Base-by-base conservation (phyloP, 2,329 filamentous ascomycete species). In the Chaetomiaceae sp. region DNA sequence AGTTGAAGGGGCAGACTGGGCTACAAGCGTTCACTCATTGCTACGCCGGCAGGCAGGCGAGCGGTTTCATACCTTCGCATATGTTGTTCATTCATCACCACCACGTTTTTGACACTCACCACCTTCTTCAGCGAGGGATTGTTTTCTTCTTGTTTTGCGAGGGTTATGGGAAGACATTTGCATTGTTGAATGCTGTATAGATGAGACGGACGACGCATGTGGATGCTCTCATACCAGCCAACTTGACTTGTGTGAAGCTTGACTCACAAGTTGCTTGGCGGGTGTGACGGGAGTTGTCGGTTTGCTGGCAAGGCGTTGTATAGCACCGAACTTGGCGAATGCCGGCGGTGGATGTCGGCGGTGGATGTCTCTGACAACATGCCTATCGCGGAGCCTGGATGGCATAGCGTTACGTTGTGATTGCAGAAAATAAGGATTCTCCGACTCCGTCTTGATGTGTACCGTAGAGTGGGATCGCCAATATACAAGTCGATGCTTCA, bases 181-280 rank as follows among this genome's bases (percentile, higher is more conserved):
- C 39, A 17, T 38, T 42, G 40, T 24, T 37, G 43, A 42, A 40
- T 46, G 48, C 33, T 14, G 29, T 18, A 46, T 50, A 47, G 48
- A 46, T 43, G 38, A 43, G 42, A 22, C 12, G 42, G 29, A 30
- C 46, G 37, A 33, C 15, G 36, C n/a, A 41, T 27, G 36, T 37
- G 37, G 30, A 35, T 34, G 36, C 44, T 39, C 39, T 47, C 26
- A 38, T 22, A 24, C 17, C 10, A 27, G 38, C 34, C 19, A 19
- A 19, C 20, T 27, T 38, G 20, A 43, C 12, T 29, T 32, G n/a
- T n/a, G n/a, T n/a, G n/a, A n/a, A n/a, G n/a, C n/a, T n/a, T n/a
- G n/a, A n/a, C n/a, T n/a, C n/a, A n/a, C n/a, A n/a, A n/a, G n/a
- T n/a, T 24, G 22, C 22, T 24, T 9, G 22, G 22, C 22, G 22